phyloP scores from a whole-genome alignment of 495 filamentous ascomycete genomes.

The Xylaria castorea region DNA sequence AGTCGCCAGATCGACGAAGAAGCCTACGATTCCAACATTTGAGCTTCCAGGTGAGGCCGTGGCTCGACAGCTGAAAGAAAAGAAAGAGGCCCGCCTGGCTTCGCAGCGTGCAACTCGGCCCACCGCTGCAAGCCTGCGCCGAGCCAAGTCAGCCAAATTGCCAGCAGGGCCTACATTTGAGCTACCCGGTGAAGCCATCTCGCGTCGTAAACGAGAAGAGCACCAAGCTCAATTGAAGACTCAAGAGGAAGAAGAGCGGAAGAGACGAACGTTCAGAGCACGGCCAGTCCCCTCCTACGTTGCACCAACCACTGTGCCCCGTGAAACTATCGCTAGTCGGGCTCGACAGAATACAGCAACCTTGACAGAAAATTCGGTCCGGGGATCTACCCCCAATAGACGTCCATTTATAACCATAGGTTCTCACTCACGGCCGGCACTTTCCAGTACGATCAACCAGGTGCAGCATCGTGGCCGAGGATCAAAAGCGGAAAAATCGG shows the following conservation, averaged over 20 bases:
- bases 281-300: constrained; percentile 60
- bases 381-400: constrained; percentile 31
- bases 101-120: constrained; percentile 49
- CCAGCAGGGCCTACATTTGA: constrained; percentile 70
- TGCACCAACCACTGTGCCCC: constrained; percentile 45
- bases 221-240: constrained; percentile 67
- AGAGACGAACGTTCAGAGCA: constrained; percentile 69
- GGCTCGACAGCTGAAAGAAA: constrained; percentile 64
- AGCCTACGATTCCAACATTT: constrained; percentile 69
- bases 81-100: constrained; percentile 56
- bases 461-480: constrained; percentile 35
- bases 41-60: constrained; percentile 75
- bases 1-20: constrained; percentile 63
- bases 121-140: constrained; percentile 40
- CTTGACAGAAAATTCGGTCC: constrained; percentile 37
- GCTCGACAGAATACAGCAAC: constrained; percentile 58
- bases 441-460: constrained; percentile 36
- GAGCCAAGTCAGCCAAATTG: constrained; percentile 63
- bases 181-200: constrained; percentile 75
- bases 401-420: constrained; percentile 16
- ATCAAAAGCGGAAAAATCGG: constrained; percentile 26
- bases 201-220: constrained; percentile 70
- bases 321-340: constrained; percentile 64
- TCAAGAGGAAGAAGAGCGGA: constrained; percentile 65
- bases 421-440: constrained; percentile 29